A percentile compares a stretch with the other conserved stretches of the same genome.
phyloP scores from a whole-genome alignment of 192 early-diverging fungal genomes.

The Coemansia sp. region DNA sequence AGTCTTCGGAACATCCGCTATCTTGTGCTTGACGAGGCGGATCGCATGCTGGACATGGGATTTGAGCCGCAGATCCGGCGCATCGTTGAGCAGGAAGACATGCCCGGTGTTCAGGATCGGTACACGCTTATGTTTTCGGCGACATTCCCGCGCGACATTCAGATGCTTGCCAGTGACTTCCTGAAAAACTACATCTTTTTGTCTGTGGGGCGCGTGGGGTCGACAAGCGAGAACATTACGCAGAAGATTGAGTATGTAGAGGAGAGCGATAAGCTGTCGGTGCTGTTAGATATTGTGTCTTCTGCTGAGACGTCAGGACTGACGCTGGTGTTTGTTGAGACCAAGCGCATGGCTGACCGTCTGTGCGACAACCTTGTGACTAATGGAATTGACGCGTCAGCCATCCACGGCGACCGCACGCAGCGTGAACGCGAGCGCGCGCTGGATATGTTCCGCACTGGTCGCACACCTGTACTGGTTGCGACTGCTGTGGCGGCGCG shows the following conservation, averaged over 20 bases:
- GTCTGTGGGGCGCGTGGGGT: conserved; percentile 90
- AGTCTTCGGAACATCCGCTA: conserved; percentile 73
- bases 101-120: conserved; percentile 66
- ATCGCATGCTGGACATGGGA: conserved; percentile 97
- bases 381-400: conserved; percentile 83
- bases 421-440: conserved; percentile 95
- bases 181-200: conserved; percentile 77
- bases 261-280: conserved; percentile 89
- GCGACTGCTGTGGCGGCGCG: conserved; percentile 97
- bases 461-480: conserved; percentile 81
- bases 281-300: conserved; percentile 79
- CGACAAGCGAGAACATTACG: conserved; percentile 93
- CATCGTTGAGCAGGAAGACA: conserved; percentile 79
- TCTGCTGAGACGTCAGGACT: conserved; percentile 62
- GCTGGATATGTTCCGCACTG: conserved; percentile 82
- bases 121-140: conserved; percentile 98
- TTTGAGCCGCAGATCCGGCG: conserved; percentile 91
- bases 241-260: conserved; percentile 92
- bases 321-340: conserved; percentile 97
- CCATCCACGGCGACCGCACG: conserved; percentile 95
- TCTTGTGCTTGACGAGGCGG: conserved; percentile 81
- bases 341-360: conserved; percentile 91
- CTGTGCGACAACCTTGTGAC: conserved; percentile 76
- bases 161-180: conserved; percentile 89
- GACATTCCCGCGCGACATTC: conserved; percentile 94